These are phyloP conservation scores for Ceratobasidium sp. DNA, from an alignment of 1,284 basidiomycete species.

Conservation along the genomic window DNA sequence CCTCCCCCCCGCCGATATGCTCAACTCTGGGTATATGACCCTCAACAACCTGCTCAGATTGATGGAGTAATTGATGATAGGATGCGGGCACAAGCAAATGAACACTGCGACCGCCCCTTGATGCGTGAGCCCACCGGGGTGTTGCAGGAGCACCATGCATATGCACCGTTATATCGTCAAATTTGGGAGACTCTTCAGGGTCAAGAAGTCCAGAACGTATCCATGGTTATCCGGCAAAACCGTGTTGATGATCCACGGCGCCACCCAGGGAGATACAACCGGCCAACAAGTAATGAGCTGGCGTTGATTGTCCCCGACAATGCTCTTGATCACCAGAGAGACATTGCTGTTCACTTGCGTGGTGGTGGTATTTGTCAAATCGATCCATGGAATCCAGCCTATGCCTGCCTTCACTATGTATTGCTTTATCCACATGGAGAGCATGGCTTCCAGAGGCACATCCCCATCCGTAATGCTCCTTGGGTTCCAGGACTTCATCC, in stretches of 20 bases:
- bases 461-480: slow-evolving; percentile 43
- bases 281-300: slow-evolving; percentile 56
- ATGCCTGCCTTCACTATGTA: slow-evolving; percentile 57
- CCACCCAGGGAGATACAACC: slow-evolving; percentile 54
- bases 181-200: slow-evolving; percentile 49
- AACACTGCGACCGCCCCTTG: slow-evolving; percentile 50
- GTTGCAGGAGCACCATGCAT: slow-evolving; percentile 51
- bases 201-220: slow-evolving; percentile 16
- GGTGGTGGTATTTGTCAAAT: slow-evolving; percentile 52
- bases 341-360: slow-evolving; percentile 55
- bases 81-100: slow-evolving; percentile 9
- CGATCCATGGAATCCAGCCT: slow-evolving; percentile 54
- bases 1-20: slow-evolving; percentile 50
- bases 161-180: slow-evolving; percentile 52
- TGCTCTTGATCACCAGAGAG: slow-evolving; percentile 46
- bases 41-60: slow-evolving; percentile 49
- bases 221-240: background rate
- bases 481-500: background rate
- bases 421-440: slow-evolving; percentile 57
- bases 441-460: slow-evolving; percentile 56
- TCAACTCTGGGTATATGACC: slow-evolving; percentile 58
- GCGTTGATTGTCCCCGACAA: slow-evolving; percentile 54
- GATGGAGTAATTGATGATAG: slow-evolving; percentile 40
- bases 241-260: slow-evolving; percentile 49
- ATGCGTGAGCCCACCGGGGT: slow-evolving; percentile 52